phyloP scores from a whole-genome alignment of 129 eudicot species.

The Tagetes patula region DNA sequence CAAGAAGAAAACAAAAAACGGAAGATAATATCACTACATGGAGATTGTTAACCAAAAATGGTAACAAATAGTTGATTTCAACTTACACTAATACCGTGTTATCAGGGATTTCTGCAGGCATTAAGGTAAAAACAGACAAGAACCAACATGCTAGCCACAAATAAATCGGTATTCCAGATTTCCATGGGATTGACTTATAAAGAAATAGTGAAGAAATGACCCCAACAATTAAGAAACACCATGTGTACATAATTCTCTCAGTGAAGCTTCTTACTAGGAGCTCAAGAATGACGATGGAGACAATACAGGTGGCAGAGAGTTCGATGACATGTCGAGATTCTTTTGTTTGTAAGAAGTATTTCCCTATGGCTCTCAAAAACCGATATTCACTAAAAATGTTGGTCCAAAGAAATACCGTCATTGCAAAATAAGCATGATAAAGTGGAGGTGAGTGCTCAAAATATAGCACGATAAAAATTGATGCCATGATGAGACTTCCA shows the following conservation, averaged over 20 bases:
- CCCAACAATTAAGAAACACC: constrained; percentile 80
- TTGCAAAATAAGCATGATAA: constrained; percentile 82
- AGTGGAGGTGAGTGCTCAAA: constrained; percentile 90
- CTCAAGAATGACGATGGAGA: constrained; percentile 73
- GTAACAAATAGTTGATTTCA: neutral
- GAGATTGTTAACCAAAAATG: constrained; percentile 8
- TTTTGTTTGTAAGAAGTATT: constrained; percentile 47
- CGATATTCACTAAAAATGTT: constrained; percentile 72
- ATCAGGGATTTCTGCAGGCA: constrained; percentile 99
- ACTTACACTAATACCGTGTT: constrained; percentile 94
- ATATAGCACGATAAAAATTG: constrained; percentile 47
- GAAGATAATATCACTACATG: neutral
- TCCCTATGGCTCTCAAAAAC: constrained; percentile 69
- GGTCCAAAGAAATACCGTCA: constrained; percentile 93
- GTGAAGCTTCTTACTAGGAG: constrained; percentile 91
- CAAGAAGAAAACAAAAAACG: constrained; percentile 10
- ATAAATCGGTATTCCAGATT: constrained; percentile 56
- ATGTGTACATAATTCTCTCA: constrained; percentile 83
- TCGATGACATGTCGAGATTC: constrained; percentile 46
- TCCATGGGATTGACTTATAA: constrained; percentile 41
- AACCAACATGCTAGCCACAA: constrained; percentile 83
- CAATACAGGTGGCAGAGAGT: constrained; percentile 49
- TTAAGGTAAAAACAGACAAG: constrained; percentile 84
- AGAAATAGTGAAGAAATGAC: constrained; percentile 61
- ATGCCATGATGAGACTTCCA: constrained; percentile 68